Evolutionary conservation across 257 asterid genomes (phyloP).

Genomic region (Verbascum thapsus): DNA sequence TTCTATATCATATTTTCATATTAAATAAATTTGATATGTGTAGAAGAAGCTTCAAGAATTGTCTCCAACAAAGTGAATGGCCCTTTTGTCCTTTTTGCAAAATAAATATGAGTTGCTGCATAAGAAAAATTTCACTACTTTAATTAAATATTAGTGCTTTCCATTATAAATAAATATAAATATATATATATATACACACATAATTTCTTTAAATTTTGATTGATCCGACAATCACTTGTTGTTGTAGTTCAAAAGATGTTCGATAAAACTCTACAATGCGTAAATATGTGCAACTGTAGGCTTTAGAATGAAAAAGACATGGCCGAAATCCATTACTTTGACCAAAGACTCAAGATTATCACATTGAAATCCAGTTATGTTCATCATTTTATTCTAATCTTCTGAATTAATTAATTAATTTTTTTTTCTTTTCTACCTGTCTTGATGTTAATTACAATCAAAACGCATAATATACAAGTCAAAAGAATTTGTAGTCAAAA

Average conservation of each 20-base stretch:
- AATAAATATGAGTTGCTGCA: too few species aligned
- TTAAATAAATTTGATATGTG: too few species aligned
- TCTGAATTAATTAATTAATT: constrained; percentile 17
- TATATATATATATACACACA: too few species aligned
- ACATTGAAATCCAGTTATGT: constrained; percentile 29
- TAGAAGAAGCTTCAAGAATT: too few species aligned
- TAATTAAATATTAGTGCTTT: too few species aligned
- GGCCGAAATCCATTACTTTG: constrained; percentile 27
- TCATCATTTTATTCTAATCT: constrained; percentile 27
- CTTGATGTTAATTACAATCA: constrained; percentile 32
- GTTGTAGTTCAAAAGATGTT: neutral
- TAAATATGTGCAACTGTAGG: constrained; percentile 14
- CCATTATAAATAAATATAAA: too few species aligned
- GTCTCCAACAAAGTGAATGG: too few species aligned
- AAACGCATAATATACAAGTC: constrained; percentile 25
- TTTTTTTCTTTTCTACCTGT: constrained; percentile 41
- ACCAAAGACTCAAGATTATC: constrained; percentile 29
- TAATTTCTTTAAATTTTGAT: too few species aligned
- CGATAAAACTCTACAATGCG: neutral
- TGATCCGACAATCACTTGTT: too few species aligned
- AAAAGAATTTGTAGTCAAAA: constrained; percentile 28
- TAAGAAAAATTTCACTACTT: too few species aligned
- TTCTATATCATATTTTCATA: too few species aligned
- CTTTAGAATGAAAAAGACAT: constrained; percentile 31
- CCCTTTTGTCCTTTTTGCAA: too few species aligned